Evolutionary conservation across 805 yeast genomes (phyloP), one percentile per base, ranked within the genome.

Genomic region (Starmera caribaea): DNA sequence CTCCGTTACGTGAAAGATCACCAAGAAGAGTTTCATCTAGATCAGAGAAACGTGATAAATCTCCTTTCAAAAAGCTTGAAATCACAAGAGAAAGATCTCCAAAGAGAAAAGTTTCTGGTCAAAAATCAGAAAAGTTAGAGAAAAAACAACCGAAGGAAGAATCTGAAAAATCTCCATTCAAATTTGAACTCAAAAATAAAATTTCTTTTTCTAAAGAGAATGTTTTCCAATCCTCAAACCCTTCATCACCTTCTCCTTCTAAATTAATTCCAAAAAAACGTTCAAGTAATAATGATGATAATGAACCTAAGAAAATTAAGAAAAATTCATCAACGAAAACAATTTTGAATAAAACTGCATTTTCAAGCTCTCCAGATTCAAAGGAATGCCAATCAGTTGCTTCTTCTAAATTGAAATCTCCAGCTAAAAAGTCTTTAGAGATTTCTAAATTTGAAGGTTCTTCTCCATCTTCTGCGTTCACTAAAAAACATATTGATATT

Each of bases 191-290:
- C 5, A 44, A 38, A 11, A 12, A 34, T 12, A 57, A 55, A 10
- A 46, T 50, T 1, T 52, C 59, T 9, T 61, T 65, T 43, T 50
- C 62, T 1, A 47, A 49, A 21, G 65, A 61, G 9, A 63, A 64
- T 42, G 57, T 62, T 4, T 65, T 63, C 46, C 70, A 65, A 42
- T 42, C 55, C 3, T 43, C 54, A 12, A 14, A 13, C 7, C 17
- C 24, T 4, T 32, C 49, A 8, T 50, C 57, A 1, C 50, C 54
- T 11, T 6, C 17, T 4, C 15, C 35, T 5, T 24, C 42, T 3
- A 43, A 40, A 30, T 13, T 35, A 2, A 49, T 53, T n/a, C 59
- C 59, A 30, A 45, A 44, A 29, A 54, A 54, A 33, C 53, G 59
- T 41, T 7, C 39, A 15, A 40, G 46, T 13, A 21, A 21, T 21